phyloP scores from a whole-genome alignment of 2,329 filamentous ascomycete species.

The Pseudogymnoascus sp. region DNA sequence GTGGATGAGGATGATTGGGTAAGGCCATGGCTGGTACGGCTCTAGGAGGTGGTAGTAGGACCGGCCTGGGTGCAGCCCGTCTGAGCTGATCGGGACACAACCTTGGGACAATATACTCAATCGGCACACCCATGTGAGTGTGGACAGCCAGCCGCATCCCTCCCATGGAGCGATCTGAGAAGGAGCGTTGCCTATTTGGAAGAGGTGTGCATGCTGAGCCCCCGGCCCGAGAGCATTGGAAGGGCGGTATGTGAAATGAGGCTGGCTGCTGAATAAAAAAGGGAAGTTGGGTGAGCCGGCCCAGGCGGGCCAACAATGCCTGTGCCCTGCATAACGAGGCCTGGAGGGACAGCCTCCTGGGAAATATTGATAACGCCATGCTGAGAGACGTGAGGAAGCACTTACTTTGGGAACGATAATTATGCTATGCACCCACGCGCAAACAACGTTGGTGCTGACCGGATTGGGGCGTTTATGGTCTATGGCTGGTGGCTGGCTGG shows the following conservation, averaged over 20 bases:
- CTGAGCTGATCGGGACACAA: slow-evolving; percentile 2
- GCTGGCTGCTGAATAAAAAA: background rate
- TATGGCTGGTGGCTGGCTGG: background rate
- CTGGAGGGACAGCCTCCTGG: background rate
- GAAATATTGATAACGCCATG: background rate
- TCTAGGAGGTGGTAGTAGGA: background rate
- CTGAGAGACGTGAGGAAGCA: background rate
- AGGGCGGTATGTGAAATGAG: background rate
- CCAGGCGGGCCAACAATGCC: background rate
- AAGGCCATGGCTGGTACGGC: background rate
- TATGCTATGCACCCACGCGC: background rate
- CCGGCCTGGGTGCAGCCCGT: background rate
- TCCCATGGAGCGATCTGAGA: background rate
- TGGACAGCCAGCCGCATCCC: background rate
- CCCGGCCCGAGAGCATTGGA: background rate
- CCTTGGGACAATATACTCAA: background rate
- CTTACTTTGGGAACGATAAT: background rate
- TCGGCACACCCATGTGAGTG: background rate
- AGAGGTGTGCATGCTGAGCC: background rate
- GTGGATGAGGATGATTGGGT: background rate
- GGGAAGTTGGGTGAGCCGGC: background rate
- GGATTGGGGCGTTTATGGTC: background rate
- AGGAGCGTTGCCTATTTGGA: background rate
- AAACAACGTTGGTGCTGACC: background rate
- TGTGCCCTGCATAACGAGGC: background rate